Base-by-base conservation (phyloP, 2,329 filamentous ascomycete species). In the Truncatella angustata region DNA sequence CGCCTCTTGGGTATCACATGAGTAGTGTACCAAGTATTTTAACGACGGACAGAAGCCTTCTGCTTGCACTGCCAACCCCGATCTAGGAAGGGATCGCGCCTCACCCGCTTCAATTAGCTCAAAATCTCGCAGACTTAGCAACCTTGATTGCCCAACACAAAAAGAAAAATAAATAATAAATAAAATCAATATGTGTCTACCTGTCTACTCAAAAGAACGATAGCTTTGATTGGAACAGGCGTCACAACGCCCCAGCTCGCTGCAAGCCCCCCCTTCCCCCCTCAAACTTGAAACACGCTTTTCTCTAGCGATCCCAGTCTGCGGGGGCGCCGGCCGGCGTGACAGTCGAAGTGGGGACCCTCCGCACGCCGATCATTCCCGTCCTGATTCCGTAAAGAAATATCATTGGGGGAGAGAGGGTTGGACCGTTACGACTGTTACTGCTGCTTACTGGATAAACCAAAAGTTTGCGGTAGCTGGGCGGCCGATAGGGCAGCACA, bases 261-360 rank as follows among this genome's bases (percentile, higher is more conserved):
- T 39, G 36, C 36, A 39, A 39, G 28, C 28, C 28, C 28, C 28
- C 36, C 36, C 12, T 39, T n/a, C 18, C 7, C 36, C 12, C 10
- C 14, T 39, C 26, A 24, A 46, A 46, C 43, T 32, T 46, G 43
- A 46, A 46, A 46, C 43, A 46, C 43, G 43, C 43, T 46, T 28
- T 32, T 16, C 40, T 21, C 24, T 16, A 35, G 14, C 18, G 37
- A 21, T 40, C 16, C 24, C 24, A 16, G 24, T 7, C 43, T n/a
- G 43, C 24, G 43, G 24, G 43, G 43, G n/a, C 26, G 20, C 28
- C 24, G 43, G 43, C 21, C 14, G 43, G 43, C 14, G 14, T 28
- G 20, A 12, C n/a, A 32, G 16, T 16, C 14, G 6, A 35, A 20
- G 16, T 16, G 26, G 43, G 24, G 24, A 10, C 40, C 30, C 43